Evolutionary conservation across 2,329 filamentous ascomycete genomes (phyloP), one percentile per base, ranked within the genome.

Genomic region (Xylaria sp.): DNA sequence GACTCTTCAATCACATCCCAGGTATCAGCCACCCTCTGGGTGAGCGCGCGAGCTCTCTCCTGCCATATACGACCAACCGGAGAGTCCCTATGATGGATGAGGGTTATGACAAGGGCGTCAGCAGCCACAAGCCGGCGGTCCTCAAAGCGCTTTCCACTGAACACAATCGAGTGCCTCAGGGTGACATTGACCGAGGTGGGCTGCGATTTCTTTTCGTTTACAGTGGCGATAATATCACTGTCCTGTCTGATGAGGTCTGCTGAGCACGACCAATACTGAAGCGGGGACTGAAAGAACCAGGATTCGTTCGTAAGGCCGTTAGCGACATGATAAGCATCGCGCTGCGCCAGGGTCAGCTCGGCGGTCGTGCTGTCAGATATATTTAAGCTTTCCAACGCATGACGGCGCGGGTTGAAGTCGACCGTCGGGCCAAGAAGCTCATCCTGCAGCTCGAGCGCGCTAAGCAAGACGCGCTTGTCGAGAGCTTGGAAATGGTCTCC

Each of bases 241-340:
- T 93, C 90, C 16, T 72, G 68, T 21, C 80, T 68, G 45, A 93
- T 82, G 6, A 71, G 72, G 1, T 82, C 77, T 5, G 75, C 66
- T n/a, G 79, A 89, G 67, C 86, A 89, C 55, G 85, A 81, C 90
- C 90, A 93, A 70, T 92, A 92, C 70, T 91, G 86, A 49, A 93
- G 73, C 1, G 90, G 89, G n/a, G 90, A 92, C 64, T 92, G 89
- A 66, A 90, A 90, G 62, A 90, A 89, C 88, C 88, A 91, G 3
- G 84, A 84, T 62, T 85, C 74, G 60, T 84, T 81, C 3, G 78
- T 83, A 29, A 85, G 69, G 13, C 83, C 84, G 63, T 87, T 86
- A 61, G 78, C 74, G 47, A 83, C 78, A 64, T 87, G 84, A 21
- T 83, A 75, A 7, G 77, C 69, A 64, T 87, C 80, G 24, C 84